Conservation (phyloP, 2,329 filamentous ascomycete species). For the Zymoseptoria passerinii region DNA sequence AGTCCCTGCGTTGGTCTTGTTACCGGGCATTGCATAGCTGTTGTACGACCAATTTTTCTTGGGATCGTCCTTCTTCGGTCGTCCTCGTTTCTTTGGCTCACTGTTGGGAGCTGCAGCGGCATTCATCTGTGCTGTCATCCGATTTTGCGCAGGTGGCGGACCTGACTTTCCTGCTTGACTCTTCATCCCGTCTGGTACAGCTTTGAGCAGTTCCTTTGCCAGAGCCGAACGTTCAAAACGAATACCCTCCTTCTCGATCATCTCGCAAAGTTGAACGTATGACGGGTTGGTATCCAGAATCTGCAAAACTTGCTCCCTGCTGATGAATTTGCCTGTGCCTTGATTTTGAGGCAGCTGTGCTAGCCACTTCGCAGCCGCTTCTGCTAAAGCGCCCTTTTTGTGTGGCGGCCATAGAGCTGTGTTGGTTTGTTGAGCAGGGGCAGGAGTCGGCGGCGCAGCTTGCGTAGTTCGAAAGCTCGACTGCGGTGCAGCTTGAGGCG, state of each 20-base stretch:
- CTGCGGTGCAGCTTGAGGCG: not conserved
- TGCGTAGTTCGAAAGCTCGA: not conserved
- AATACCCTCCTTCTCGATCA: conserved; percentile 43
- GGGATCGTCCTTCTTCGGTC: conserved; percentile 14
- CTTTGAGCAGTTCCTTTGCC: conserved; percentile 43
- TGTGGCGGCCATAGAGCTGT: conserved; percentile 44
- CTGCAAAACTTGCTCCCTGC: conserved; percentile 34
- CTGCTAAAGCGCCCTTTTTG: conserved; percentile 44
- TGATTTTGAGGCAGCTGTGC: conserved; percentile 37
- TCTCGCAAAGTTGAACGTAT: conserved; percentile 48
- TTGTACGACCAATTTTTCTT: conserved; percentile 7
- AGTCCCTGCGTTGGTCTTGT: conserved; percentile 8
- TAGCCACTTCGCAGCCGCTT: conserved; percentile 43
- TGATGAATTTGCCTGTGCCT: conserved; percentile 34
- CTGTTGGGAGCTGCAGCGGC: conserved; percentile 2
- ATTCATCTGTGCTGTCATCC: conserved; percentile 3
- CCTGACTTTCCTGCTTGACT: conserved; percentile 20
- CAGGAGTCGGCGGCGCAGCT: not conserved
- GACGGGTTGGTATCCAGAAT: conserved; percentile 48
- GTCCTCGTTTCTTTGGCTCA: conserved; percentile 15
- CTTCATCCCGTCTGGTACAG: conserved; percentile 33
- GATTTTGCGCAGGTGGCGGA: conserved; percentile 1
- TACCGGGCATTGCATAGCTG: not conserved
- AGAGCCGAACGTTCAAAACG: conserved; percentile 45
- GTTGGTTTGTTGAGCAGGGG: not conserved